Base-by-base conservation (phyloP, 192 early-diverging fungal genomes). In the Entomortierella parvispora region DNA sequence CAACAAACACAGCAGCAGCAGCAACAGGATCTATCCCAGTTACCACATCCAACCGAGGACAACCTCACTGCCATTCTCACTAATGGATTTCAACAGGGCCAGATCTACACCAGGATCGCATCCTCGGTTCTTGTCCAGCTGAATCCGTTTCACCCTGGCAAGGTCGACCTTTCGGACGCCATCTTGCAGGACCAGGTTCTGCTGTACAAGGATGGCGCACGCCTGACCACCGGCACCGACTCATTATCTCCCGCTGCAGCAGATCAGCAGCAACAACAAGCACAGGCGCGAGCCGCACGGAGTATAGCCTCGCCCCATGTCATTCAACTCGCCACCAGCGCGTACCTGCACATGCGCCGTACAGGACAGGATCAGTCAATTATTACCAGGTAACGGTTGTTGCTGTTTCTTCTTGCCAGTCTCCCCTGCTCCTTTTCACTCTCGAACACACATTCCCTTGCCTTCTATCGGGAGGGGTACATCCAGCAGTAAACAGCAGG, bases 321-420 rank as follows among this genome's bases (percentile, higher is more conserved):
- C 9, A 96, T 95, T 83, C 91, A 94, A 17, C 68, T 94, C 48
- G 92, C 94, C 17, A 87, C 93, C 26, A 86, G 91, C 47, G 94
- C 94, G 15, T 98, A 96, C 69, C 78, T 92, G 58, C 95, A 97
- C 68, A 91, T 97, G 90, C 81, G 90, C 31, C 85, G 95, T 56
- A 91, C 90, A n/a, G 89, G 90, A 4, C 87, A 93, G 61, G 95
- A 97, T 66, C 97, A 99, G 80, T 90, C 90, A 12, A 87, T 99
- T 48, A 80, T 99, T 10, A 89, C 97, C 60, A 88, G 88, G 97
- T 96, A 90, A 61, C 86, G 84, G 22, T 81, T 11, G 18, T 7
- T 9, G 15, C 9, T 10, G 20, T 26, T 59, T 10, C 31, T 66
- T 69, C 44, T 32, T 53, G 34, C 53, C 22, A 17, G 20, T 47